Evolutionary conservation across 352 stramenopile species (phyloP).

Genomic region (Pythium aphanidermatum): DNA sequence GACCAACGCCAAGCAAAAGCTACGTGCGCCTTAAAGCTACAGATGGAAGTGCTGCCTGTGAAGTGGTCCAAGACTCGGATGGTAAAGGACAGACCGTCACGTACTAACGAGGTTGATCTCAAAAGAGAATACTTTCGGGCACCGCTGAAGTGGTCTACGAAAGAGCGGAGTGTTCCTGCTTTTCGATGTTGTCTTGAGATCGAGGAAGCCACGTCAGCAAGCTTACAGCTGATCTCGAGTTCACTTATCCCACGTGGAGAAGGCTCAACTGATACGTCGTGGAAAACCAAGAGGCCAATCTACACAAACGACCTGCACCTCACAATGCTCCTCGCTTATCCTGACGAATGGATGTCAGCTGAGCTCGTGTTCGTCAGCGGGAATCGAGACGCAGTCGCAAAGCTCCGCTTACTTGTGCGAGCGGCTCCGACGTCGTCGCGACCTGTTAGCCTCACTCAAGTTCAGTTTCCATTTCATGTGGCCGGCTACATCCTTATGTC

Average conservation of each 20-base stretch:
- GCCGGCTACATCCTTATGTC: slow-evolving; percentile 7
- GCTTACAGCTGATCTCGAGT: too few relatives aligned
- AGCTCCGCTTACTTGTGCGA: too few relatives aligned
- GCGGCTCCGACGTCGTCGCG: too few relatives aligned
- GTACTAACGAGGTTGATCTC: too few relatives aligned
- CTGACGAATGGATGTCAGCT: slow-evolving; percentile 5
- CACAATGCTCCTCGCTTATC: slow-evolving; percentile 9
- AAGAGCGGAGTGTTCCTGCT: slow-evolving; percentile 12
- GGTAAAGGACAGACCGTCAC: too few relatives aligned
- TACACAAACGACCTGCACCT: slow-evolving; percentile 9
- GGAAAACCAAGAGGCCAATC: background rate
- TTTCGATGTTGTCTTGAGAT: slow-evolving; percentile 2
- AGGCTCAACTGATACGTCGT: background rate
- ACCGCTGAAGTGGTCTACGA: slow-evolving; percentile 9
- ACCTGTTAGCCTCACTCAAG: too few relatives aligned
- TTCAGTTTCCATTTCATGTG: background rate
- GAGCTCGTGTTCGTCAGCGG: background rate
- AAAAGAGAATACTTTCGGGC: background rate
- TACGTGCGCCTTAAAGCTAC: too few relatives aligned
- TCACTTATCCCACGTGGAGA: background rate
- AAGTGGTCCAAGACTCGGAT: too few relatives aligned
- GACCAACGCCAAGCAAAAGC: too few relatives aligned
- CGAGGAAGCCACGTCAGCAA: too few relatives aligned
- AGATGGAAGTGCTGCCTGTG: too few relatives aligned
- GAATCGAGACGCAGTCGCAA: too few relatives aligned